These are phyloP conservation scores for Raphanus hybrid DNA, from an alignment of 441 rosid genomes.

Conservation along the genomic window DNA sequence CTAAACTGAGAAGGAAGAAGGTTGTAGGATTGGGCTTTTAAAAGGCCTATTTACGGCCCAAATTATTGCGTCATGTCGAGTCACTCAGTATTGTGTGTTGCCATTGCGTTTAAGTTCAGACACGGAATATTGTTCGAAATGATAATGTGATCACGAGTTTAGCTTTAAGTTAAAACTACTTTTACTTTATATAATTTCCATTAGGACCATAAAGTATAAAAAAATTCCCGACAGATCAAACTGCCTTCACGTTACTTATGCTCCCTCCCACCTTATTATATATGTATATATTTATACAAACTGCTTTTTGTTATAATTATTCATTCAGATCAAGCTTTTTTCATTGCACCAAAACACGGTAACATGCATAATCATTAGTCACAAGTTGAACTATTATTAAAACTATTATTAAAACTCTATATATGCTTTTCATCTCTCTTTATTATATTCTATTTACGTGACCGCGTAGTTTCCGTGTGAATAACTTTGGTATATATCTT, in stretches of 20 bases:
- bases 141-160: slow-evolving; percentile 38
- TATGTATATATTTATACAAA: slow-evolving; percentile 18
- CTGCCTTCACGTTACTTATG: slow-evolving; percentile 46
- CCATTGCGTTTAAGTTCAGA: slow-evolving; percentile 16
- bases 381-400: slow-evolving; percentile 41
- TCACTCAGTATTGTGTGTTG: background rate
- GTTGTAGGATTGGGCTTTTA: background rate
- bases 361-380: slow-evolving; percentile 45
- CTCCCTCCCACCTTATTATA: slow-evolving; percentile 39
- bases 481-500: background rate
- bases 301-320: slow-evolving; percentile 28
- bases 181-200: slow-evolving; percentile 30
- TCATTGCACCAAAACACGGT: slow-evolving; percentile 34
- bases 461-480: slow-evolving; percentile 30
- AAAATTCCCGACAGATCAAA: slow-evolving; percentile 40
- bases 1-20: background rate
- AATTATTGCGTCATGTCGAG: background rate
- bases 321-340: slow-evolving; percentile 37
- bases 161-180: slow-evolving; percentile 10
- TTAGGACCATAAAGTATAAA: slow-evolving; percentile 25
- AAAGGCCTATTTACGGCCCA: background rate
- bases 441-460: slow-evolving; percentile 1
- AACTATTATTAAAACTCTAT: slow-evolving; percentile 21
- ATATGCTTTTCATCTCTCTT: slow-evolving; percentile 21
- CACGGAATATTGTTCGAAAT: slow-evolving; percentile 6